Evolutionary conservation across 371 early-diverging fungal species (phyloP).

Genomic region (Mucor saturninus): DNA sequence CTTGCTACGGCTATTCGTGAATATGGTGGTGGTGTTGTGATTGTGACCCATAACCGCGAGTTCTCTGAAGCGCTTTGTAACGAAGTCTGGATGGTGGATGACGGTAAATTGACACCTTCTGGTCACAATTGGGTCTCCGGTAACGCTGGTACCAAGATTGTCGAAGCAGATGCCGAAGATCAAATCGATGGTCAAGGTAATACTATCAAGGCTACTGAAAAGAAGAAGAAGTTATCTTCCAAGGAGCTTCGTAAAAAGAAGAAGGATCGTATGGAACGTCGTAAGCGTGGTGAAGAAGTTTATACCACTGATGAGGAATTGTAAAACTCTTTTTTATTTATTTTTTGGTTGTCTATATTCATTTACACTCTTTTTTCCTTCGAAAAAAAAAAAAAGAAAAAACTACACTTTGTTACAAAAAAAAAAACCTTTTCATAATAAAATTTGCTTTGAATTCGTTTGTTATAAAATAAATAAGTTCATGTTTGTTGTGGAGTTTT

Average conservation of each 20-base stretch:
- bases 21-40: constrained; percentile 78
- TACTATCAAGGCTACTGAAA: constrained; percentile 50
- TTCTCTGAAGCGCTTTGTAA: constrained; percentile 73
- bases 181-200: constrained; percentile 54
- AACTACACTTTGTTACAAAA: background rate
- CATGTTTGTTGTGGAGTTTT: background rate
- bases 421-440: background rate
- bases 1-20: constrained; percentile 68
- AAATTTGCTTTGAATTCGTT: background rate
- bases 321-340: constrained; percentile 20
- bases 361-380: background rate
- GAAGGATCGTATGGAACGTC: constrained; percentile 58
- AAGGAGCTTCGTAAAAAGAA: constrained; percentile 59
- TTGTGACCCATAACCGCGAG: constrained; percentile 77
- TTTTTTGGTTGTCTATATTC: background rate
- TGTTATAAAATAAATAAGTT: background rate
- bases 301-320: constrained; percentile 45
- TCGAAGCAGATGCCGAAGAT: constrained; percentile 47
- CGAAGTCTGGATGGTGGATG: constrained; percentile 78
- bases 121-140: constrained; percentile 60
- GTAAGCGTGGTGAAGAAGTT: constrained; percentile 61
- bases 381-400: background rate
- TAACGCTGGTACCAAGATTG: constrained; percentile 43
- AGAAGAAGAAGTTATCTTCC: constrained; percentile 54
- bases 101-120: constrained; percentile 58